Evolutionary conservation across 2,329 filamentous ascomycete species (phyloP).

Genomic region (Colletotrichum sp.): DNA sequence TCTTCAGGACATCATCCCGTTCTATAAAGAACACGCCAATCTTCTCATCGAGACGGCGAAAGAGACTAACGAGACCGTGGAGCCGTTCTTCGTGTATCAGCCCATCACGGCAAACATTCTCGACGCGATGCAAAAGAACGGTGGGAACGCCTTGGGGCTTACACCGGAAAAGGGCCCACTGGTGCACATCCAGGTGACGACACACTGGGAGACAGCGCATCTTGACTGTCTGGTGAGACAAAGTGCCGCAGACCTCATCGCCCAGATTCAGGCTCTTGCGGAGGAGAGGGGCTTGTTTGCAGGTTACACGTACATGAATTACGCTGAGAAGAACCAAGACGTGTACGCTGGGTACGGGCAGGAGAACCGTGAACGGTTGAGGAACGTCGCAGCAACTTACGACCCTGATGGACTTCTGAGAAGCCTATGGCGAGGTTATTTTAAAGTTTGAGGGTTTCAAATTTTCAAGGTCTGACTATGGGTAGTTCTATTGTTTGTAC

Average conservation of each 20-base stretch:
- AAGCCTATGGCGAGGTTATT: conserved; percentile 27
- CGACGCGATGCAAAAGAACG: conserved; percentile 35
- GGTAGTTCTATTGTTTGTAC: too few relatives aligned
- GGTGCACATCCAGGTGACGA: conserved; percentile 34
- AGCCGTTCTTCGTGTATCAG: conserved; percentile 38
- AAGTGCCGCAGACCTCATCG: conserved; percentile 23
- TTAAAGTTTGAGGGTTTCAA: conserved; percentile 17
- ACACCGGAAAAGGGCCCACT: conserved; percentile 36
- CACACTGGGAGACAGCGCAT: conserved; percentile 26
- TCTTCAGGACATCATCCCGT: conserved; percentile 29
- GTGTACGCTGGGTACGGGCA: conserved; percentile 42
- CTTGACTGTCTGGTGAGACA: conserved; percentile 35
- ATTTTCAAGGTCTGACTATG: too few relatives aligned
- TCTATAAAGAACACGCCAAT: conserved; percentile 26
- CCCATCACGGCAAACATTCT: conserved; percentile 40
- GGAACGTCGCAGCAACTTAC: conserved; percentile 26
- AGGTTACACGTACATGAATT: conserved; percentile 39
- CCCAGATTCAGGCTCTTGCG: conserved; percentile 29
- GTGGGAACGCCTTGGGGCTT: conserved; percentile 47
- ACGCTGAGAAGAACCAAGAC: conserved; percentile 41
- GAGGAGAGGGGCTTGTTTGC: conserved; percentile 31
- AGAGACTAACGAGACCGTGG: neutral
- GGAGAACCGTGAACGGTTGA: conserved; percentile 33
- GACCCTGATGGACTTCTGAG: conserved; percentile 32
- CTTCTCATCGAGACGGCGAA: conserved; percentile 18